These are phyloP conservation scores for Coemansia sp. DNA, from an alignment of 192 early-diverging fungal genomes.

Conservation along the genomic window DNA sequence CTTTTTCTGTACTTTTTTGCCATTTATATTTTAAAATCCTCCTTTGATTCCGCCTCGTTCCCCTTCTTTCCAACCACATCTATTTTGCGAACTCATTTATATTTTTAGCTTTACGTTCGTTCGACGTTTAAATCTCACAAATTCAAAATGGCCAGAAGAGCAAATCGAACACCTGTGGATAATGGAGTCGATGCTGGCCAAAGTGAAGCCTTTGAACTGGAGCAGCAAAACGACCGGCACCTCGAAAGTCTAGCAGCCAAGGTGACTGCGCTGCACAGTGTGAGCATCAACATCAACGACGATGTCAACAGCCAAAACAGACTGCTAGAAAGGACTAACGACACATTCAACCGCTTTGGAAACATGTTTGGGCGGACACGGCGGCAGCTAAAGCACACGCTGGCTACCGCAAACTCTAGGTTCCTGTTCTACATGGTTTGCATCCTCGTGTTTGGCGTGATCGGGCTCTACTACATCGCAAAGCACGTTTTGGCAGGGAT, in stretches of 20 bases:
- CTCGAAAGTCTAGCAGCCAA: conserved; percentile 47
- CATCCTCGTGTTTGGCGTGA: conserved; percentile 32
- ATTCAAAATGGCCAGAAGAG: conserved; percentile 33
- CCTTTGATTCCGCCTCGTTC: not conserved
- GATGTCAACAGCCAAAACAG: conserved; percentile 47
- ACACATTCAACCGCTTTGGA: conserved; percentile 49
- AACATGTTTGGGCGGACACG: conserved; percentile 51
- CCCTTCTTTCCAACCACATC: not conserved
- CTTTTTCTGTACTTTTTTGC: not conserved
- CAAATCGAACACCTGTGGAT: conserved; percentile 35
- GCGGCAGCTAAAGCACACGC: conserved; percentile 36
- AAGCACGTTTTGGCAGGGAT: conserved; percentile 22
- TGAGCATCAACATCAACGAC: conserved; percentile 46
- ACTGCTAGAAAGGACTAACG: conserved; percentile 33
- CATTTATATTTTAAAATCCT: not conserved
- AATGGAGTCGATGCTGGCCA: conserved; percentile 19
- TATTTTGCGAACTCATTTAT: not conserved
- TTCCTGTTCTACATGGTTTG: conserved; percentile 46
- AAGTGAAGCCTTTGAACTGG: conserved; percentile 46
- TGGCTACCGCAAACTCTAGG: conserved; percentile 41
- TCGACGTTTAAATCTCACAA: not conserved
- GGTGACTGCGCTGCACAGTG: conserved; percentile 44
- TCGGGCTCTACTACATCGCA: conserved; percentile 43
- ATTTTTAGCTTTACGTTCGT: not conserved
- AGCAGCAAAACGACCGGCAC: conserved; percentile 47